phyloP scores from a whole-genome alignment of 2,329 filamentous ascomycete genomes.

The Aspergillus floridensis region DNA sequence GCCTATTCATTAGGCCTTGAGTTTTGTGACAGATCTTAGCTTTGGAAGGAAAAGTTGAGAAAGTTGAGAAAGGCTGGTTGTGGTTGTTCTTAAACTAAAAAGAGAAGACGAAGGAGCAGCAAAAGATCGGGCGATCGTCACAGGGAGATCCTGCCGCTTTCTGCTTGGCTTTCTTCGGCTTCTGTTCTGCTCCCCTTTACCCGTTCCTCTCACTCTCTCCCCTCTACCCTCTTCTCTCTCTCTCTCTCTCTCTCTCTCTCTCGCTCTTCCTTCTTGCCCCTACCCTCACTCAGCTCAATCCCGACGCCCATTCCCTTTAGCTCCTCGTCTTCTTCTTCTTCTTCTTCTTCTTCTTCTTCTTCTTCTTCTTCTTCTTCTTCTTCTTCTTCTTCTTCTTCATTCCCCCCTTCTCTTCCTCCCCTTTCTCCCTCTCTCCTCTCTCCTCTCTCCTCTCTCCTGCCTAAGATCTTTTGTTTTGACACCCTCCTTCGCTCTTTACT shows the following conservation, averaged over 20 bases:
- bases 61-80: no score
- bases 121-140: no score
- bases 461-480: no score
- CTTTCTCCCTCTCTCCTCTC: neutral
- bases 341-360: no score
- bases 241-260: neutral
- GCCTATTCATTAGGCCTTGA: no score
- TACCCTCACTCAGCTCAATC: neutral
- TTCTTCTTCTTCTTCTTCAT: neutral
- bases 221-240: neutral
- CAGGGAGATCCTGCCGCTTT: no score
- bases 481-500: neutral
- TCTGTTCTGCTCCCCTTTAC: no score
- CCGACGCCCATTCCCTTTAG: neutral
- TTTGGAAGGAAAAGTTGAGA: no score
- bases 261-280: neutral
- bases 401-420: neutral
- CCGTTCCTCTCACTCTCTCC: neutral
- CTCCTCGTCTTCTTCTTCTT: neutral
- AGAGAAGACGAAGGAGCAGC: no score
- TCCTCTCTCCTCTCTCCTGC: neutral
- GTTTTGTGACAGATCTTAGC: no score
- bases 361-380: neutral
- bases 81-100: no score
- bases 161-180: no score